These are phyloP conservation scores for Chlamydomonas incerta DNA, from an alignment of 139 green algal species.

Conservation along the genomic window DNA sequence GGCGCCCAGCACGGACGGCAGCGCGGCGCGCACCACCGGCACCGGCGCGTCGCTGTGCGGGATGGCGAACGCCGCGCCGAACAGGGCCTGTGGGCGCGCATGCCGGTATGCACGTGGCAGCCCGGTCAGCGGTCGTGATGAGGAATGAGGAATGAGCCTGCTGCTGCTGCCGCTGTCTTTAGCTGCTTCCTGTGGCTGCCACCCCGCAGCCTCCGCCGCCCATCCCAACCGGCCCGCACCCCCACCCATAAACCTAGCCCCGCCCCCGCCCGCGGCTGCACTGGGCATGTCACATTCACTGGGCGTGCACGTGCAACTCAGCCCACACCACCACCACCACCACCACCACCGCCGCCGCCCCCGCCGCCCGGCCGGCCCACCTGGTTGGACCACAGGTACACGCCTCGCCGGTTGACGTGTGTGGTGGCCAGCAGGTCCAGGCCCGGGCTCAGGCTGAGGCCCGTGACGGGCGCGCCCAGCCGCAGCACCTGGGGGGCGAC, in stretches of 20 bases:
- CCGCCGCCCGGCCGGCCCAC: conserved; percentile 41
- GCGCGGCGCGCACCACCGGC: neutral
- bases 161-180: too few relatives aligned
- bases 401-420: conserved; percentile 85
- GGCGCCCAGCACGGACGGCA: conserved; percentile 9
- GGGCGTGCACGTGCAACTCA: too few relatives aligned
- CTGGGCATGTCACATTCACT: too few relatives aligned
- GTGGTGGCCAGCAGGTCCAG: conserved; percentile 95
- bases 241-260: too few relatives aligned
- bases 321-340: too few relatives aligned
- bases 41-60: neutral
- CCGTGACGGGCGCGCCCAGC: conserved; percentile 82
- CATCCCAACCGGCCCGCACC: too few relatives aligned
- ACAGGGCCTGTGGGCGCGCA: conserved; percentile 41
- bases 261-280: neutral
- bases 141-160: too few relatives aligned
- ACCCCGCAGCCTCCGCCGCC: too few relatives aligned
- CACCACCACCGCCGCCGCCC: too few relatives aligned
- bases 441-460: conserved; percentile 78
- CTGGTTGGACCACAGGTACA: conserved; percentile 97
- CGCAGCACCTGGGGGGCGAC: conserved; percentile 72
- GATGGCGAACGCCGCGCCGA: conserved; percentile 10
- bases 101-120: too few relatives aligned
- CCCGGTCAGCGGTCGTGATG: too few relatives aligned
- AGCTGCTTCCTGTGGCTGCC: too few relatives aligned